Conservation (phyloP, 768 basidiomycete species). For the Rhodotorula toruloides region DNA sequence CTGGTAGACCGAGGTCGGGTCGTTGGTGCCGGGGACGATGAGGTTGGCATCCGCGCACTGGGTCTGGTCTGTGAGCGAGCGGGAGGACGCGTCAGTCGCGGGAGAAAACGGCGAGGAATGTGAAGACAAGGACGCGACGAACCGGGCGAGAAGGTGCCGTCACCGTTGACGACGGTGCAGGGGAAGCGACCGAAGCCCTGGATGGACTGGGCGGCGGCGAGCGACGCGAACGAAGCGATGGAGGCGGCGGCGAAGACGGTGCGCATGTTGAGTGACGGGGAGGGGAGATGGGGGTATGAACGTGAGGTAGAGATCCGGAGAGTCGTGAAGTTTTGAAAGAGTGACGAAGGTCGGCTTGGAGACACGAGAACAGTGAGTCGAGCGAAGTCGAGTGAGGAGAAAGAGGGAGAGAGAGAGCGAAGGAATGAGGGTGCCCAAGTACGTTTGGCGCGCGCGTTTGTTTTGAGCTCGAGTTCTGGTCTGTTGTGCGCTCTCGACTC, state of each 20-base stretch:
- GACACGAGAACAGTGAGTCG: too few species aligned
- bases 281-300: too few species aligned
- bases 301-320: too few species aligned
- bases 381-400: not conserved
- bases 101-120: too few species aligned
- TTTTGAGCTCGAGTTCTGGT: too few species aligned
- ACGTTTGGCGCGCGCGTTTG: too few species aligned
- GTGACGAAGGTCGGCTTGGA: too few species aligned
- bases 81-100: too few species aligned
- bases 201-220: constrained; percentile 4
- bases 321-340: too few species aligned
- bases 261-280: not conserved
- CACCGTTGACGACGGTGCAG: constrained; percentile 23
- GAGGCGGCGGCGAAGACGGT: not conserved
- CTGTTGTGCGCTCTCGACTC: too few species aligned
- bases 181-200: constrained; percentile 21
- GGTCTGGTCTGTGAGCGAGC: not conserved
- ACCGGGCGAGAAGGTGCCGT: constrained; percentile 7
- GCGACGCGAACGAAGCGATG: not conserved
- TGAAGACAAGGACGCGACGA: too few species aligned
- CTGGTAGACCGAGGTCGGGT: not conserved
- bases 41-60: constrained; percentile 4
- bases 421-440: too few species aligned
- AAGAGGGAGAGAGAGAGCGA: not conserved
- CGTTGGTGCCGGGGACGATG: not conserved